Base-by-base conservation (phyloP, 164 flowering plant genomes). In the Saururus chinensis region DNA sequence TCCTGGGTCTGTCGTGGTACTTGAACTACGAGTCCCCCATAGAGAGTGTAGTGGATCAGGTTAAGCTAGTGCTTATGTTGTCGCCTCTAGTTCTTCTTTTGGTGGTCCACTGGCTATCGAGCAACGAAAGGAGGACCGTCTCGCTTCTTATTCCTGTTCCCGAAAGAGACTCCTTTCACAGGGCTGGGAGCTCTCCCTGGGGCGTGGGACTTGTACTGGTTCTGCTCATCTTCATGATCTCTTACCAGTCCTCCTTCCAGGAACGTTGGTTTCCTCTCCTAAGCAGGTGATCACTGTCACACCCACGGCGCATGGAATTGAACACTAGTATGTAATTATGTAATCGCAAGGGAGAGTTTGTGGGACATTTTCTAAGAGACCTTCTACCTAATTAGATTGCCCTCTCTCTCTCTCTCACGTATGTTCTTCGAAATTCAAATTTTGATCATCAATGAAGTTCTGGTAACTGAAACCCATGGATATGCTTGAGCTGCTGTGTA, bases 121-220 rank as follows among this genome's bases (percentile, higher is more conserved):
- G 70, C 10, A 80, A 77, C 20, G 66, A n/a, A n/a, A n/a, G 66
- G 52, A 40, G 54, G 30, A 51, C 70, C 12, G 63, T 76, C 19
- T 70, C 84, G 0, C 78, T 82, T 59, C 19, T 75, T 3, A 25
- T 80, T 1, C 78, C 83, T 1, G 61, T 81, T 54, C 91, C 88
- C 19, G 87, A 87, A 71, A 73, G 61, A 63, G 93, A 92, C 0
- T 79, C 95, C 12, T 62, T 89, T 49, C 91, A 87, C 51, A 65
- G 89, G 24, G 95, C 91, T 11, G 96, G 96, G 45, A 89, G 93
- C 14, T 72, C 93, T 16, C 96, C 96, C 10, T 89, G 98, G 96
- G 98, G 96, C 0, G 96, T 89, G 14, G 96, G 75, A 0, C 41
- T 73, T 23, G 53, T 92, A 49, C 84, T 92, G 49, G 82, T 89